phyloP scores from a whole-genome alignment of 306 rosid genomes.

The Vigna radiata region DNA sequence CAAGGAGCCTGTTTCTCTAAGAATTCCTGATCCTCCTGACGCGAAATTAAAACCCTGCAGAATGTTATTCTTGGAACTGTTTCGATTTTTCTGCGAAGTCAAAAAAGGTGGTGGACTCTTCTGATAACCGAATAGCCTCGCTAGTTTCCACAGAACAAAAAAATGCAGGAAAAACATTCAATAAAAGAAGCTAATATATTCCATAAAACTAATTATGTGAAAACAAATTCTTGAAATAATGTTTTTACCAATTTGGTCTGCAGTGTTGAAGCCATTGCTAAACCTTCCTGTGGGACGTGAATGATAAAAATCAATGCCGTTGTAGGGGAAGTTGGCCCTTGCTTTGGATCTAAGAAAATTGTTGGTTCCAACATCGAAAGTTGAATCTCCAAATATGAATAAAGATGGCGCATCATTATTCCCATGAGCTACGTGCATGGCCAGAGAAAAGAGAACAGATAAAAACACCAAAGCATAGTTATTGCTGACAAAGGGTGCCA shows the following conservation, averaged over 20 bases:
- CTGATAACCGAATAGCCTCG: constrained; percentile 44
- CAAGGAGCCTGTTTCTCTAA: constrained; percentile 42
- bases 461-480: constrained; percentile 20
- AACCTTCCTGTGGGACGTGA: constrained; percentile 65
- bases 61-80: constrained; percentile 42
- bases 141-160: constrained; percentile 36
- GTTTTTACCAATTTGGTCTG: constrained; percentile 60
- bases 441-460: constrained; percentile 24
- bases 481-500: constrained; percentile 30
- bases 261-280: constrained; percentile 63
- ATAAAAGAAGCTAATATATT: not conserved
- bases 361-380: constrained; percentile 67
- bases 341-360: constrained; percentile 41
- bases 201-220: not conserved
- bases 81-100: not conserved
- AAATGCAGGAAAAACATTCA: not conserved
- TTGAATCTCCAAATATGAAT: constrained; percentile 70
- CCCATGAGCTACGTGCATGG: constrained; percentile 41
- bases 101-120: constrained; percentile 63
- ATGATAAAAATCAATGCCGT: constrained; percentile 59
- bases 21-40: constrained; percentile 61
- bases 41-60: constrained; percentile 61
- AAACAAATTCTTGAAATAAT: not conserved
- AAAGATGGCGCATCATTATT: constrained; percentile 16
- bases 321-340: constrained; percentile 48